A percentile compares a stretch with the other conserved stretches of the same genome.
Evolutionary conservation across 2,329 filamentous ascomycete species (phyloP).

Genomic region (Aspergillus neotritici): DNA sequence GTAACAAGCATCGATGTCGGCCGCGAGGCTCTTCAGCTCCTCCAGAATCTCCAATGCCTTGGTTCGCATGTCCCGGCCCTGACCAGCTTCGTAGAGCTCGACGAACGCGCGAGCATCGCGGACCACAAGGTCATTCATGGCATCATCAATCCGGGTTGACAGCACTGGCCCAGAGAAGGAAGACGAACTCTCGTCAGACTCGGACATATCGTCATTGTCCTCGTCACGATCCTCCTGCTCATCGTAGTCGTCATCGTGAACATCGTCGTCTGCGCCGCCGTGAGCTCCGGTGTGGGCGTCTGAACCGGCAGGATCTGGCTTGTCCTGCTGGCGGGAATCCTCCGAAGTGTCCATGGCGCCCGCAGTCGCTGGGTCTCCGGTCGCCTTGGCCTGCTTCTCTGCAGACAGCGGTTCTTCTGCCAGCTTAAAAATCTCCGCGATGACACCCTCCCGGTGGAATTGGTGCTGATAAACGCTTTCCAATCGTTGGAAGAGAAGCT

Average conservation of each 20-base stretch:
- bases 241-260: slow-evolving; percentile 50
- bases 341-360: slow-evolving; percentile 17
- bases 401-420: slow-evolving; percentile 45
- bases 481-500: slow-evolving; percentile 76
- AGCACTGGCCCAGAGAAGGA: slow-evolving; percentile 42
- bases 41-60: slow-evolving; percentile 72
- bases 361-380: slow-evolving; percentile 9
- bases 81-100: slow-evolving; percentile 72
- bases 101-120: slow-evolving; percentile 76
- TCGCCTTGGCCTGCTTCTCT: slow-evolving; percentile 15
- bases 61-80: slow-evolving; percentile 66
- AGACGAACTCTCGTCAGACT: slow-evolving; percentile 60
- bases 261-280: slow-evolving; percentile 47
- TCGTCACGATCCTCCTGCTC: slow-evolving; percentile 49
- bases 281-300: slow-evolving; percentile 33
- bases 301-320: slow-evolving; percentile 6
- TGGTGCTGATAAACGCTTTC: slow-evolving; percentile 90
- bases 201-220: slow-evolving; percentile 51
- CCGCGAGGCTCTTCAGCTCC: slow-evolving; percentile 65
- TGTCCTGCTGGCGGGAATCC: slow-evolving; percentile 12
- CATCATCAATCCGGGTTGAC: slow-evolving; percentile 37
- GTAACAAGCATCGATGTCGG: slow-evolving; percentile 68
- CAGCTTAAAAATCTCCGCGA: slow-evolving; percentile 80
- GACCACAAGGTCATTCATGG: slow-evolving; percentile 67
- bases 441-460: slow-evolving; percentile 94